Base-by-base conservation (phyloP, 805 yeast genomes). In the Candida boleticola region DNA sequence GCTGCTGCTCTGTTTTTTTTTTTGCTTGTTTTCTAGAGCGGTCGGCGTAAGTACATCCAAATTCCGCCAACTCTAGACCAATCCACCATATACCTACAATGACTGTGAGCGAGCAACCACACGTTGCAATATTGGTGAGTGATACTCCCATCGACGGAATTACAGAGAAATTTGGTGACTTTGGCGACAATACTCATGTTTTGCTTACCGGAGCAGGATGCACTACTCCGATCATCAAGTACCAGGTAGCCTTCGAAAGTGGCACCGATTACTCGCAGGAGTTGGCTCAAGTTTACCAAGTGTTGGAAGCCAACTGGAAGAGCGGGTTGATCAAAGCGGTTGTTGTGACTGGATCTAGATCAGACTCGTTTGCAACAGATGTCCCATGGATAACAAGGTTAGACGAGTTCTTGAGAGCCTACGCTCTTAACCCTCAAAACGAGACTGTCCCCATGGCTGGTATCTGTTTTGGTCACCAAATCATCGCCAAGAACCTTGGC, bases 391-490 rank as follows among this genome's bases (percentile, higher is more conserved):
- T 79, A 35, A 42, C 53, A 22, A 53, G 52, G 10, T 53, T 79
- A 31, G 61, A 64, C 29, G 21, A 39, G 10, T 19, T 46, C 2
- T 42, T 62, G n/a, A 43, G 50, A 20, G 18, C 46, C 21, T 44
- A 49, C 20, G 44, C 45, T 4, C 42, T 58, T 5, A 32, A 43
- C 21, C 45, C 54, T 44, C 11, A 21, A 29, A 5, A 21, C 14
- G 4, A 44, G 53, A 25, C 61, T 73, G n/a, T 38, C 7, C 83
- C 85, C 2, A 43, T 80, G 3, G 73, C 78, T 4, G 95, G 95
- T 3, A 67, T 89, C 32, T 89, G 97, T 60, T 89, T 88, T 58
- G 97, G 96, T 4, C 97, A 89, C 61, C 97, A 89, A 58, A 71
- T 87, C 19, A 60, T 89, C 13, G 82, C 80, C 1, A 74, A 83